Evolutionary conservation across 768 basidiomycete genomes (phyloP).

Genomic region (Leccinum subgranulosum): DNA sequence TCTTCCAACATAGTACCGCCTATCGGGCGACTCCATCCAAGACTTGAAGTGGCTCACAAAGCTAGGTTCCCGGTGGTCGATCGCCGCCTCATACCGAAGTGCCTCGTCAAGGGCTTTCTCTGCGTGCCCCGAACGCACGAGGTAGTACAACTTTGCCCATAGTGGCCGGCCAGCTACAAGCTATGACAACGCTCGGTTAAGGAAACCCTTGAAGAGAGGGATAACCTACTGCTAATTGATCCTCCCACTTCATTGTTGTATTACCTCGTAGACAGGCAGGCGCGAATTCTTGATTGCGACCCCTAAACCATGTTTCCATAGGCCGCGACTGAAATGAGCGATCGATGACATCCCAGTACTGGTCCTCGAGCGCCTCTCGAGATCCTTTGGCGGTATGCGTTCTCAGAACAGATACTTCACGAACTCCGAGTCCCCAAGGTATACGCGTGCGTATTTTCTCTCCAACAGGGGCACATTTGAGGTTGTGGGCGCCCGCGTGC

Average conservation of each 20-base stretch:
- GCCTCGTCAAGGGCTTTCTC: constrained; percentile 82
- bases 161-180: constrained; percentile 77
- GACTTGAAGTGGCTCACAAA: constrained; percentile 81
- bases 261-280: constrained; percentile 78
- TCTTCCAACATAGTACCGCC: constrained; percentile 48
- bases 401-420: constrained; percentile 62
- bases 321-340: constrained; percentile 79
- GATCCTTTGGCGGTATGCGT: constrained; percentile 77
- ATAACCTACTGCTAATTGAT: constrained; percentile 72
- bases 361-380: constrained; percentile 80
- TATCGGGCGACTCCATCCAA: constrained; percentile 79
- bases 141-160: constrained; percentile 93
- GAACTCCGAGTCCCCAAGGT: constrained; percentile 66
- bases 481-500: constrained; percentile 77
- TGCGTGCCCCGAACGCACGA: constrained; percentile 81
- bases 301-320: constrained; percentile 82
- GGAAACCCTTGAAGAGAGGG: not conserved
- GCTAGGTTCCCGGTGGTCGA: constrained; percentile 77
- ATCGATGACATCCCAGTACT: constrained; percentile 83
- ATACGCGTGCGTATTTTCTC: constrained; percentile 77
- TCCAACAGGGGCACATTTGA: constrained; percentile 75
- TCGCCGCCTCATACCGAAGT: constrained; percentile 57
- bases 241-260: constrained; percentile 83
- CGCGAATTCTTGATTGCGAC: constrained; percentile 85
- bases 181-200: constrained; percentile 35